Evolutionary conservation across 345 rosid species (phyloP).

Genomic region (Barbarea vulgaris): DNA sequence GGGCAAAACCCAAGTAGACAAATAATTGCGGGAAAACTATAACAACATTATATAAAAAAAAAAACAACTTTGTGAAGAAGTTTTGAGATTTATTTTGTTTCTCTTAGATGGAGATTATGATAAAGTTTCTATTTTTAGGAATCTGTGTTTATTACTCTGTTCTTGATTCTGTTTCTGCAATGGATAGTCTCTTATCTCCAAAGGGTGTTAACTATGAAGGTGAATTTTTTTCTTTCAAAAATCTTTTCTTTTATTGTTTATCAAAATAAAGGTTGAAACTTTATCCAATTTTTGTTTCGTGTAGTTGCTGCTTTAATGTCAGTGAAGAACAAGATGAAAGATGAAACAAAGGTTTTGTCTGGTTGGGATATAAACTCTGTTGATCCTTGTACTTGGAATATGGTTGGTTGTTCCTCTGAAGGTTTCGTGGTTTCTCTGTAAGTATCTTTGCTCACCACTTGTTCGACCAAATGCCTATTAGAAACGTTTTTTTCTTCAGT

Average conservation of each 20-base stretch:
- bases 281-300: neutral
- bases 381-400: conserved; percentile 98
- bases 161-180: conserved; percentile 40
- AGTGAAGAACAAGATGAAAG: conserved; percentile 77
- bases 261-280: neutral
- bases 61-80: neutral
- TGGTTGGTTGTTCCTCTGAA: conserved; percentile 85
- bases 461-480: neutral
- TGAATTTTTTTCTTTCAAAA: conserved; percentile 17
- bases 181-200: conserved; percentile 84
- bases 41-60: neutral
- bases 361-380: conserved; percentile 98
- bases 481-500: neutral
- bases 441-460: conserved; percentile 28
- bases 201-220: conserved; percentile 97
- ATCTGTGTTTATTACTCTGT: conserved; percentile 38
- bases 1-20: conserved; percentile 17
- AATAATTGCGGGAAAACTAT: conserved; percentile 14
- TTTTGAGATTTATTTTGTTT: neutral
- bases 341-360: conserved; percentile 56
- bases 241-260: neutral
- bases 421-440: conserved; percentile 85
- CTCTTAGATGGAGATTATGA: conserved; percentile 44
- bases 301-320: conserved; percentile 93
- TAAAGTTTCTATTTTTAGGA: conserved; percentile 42